A percentile compares a stretch with the other conserved stretches of the same genome.
These are phyloP conservation scores for Cladosporium sp. DNA, from an alignment of 2,329 filamentous ascomycete genomes.

Conservation along the genomic window DNA sequence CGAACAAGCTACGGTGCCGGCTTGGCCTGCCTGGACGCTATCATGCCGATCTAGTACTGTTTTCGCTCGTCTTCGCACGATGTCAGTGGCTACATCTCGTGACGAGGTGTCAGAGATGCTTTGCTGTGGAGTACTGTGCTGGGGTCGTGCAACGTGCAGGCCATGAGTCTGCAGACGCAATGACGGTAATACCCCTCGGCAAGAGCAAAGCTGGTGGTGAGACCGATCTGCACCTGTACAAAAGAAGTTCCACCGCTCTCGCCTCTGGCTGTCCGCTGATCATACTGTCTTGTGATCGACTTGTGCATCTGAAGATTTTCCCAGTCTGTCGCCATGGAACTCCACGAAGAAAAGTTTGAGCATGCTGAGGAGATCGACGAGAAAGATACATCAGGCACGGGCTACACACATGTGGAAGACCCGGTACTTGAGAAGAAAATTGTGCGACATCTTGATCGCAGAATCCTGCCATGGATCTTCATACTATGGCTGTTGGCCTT, in stretches of 20 bases:
- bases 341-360: slow-evolving; percentile 8
- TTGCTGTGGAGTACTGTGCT: not conserved
- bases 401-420: slow-evolving; percentile 22
- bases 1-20: slow-evolving; percentile 17
- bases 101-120: not conserved
- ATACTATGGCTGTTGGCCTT: slow-evolving; percentile 50
- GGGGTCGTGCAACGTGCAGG: not conserved
- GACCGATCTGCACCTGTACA: slow-evolving; percentile 6
- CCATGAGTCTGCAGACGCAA: not conserved
- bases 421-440: slow-evolving; percentile 29
- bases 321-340: not conserved
- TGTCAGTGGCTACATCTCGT: slow-evolving; percentile 13
- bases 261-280: not conserved
- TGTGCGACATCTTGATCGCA: slow-evolving; percentile 45
- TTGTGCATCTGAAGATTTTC: not conserved
- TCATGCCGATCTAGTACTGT: slow-evolving; percentile 3
- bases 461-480: slow-evolving; percentile 49
- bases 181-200: slow-evolving; percentile 4
- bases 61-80: not conserved
- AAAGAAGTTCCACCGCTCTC: not conserved
- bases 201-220: slow-evolving; percentile 1
- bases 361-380: slow-evolving; percentile 18
- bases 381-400: slow-evolving; percentile 14
- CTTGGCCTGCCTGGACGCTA: slow-evolving; percentile 8
- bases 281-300: not conserved